Evolutionary conservation across 2,329 filamentous ascomycete genomes (phyloP).

Genomic region (Aulographum hederae): DNA sequence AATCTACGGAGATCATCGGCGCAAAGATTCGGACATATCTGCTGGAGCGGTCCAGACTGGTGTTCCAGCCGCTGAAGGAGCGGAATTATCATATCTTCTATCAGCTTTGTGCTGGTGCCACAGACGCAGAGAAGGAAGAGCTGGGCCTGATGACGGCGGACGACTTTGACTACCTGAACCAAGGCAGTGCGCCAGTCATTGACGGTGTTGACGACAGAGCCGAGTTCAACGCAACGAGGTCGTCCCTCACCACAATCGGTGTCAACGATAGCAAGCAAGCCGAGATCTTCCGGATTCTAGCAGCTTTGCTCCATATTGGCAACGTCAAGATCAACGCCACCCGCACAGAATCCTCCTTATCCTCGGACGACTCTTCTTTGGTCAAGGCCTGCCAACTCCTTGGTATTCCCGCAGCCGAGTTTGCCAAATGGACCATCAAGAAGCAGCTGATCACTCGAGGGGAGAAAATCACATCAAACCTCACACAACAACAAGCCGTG

Average conservation of each 20-base stretch:
- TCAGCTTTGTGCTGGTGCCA: conserved; percentile 83
- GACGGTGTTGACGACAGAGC: conserved; percentile 91
- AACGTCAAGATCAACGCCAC: conserved; percentile 93
- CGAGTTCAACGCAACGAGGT: conserved; percentile 77
- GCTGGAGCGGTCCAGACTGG: conserved; percentile 82
- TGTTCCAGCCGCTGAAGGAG: conserved; percentile 95
- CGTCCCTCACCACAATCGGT: conserved; percentile 75
- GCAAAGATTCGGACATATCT: conserved; percentile 95
- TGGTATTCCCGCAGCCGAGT: conserved; percentile 69
- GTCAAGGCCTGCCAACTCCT: conserved; percentile 68
- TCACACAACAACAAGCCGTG: conserved; percentile 81
- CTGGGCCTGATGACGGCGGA: conserved; percentile 66
- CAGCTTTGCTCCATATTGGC: conserved; percentile 80
- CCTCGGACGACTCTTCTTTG: conserved; percentile 64
- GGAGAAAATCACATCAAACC: conserved; percentile 92
- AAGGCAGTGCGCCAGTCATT: conserved; percentile 78
- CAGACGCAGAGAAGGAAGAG: conserved; percentile 63
- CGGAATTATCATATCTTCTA: conserved; percentile 99
- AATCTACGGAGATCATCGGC: conserved; percentile 87
- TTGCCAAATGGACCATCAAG: conserved; percentile 97
- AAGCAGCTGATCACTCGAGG: conserved; percentile 93
- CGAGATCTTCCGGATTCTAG: conserved; percentile 78
- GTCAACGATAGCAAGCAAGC: conserved; percentile 56
- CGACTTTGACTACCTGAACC: conserved; percentile 90
- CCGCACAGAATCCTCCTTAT: conserved; percentile 69